These are phyloP conservation scores for Heliamphora exappendiculata DNA, from an alignment of 148 eudicot genomes.

Conservation along the genomic window DNA sequence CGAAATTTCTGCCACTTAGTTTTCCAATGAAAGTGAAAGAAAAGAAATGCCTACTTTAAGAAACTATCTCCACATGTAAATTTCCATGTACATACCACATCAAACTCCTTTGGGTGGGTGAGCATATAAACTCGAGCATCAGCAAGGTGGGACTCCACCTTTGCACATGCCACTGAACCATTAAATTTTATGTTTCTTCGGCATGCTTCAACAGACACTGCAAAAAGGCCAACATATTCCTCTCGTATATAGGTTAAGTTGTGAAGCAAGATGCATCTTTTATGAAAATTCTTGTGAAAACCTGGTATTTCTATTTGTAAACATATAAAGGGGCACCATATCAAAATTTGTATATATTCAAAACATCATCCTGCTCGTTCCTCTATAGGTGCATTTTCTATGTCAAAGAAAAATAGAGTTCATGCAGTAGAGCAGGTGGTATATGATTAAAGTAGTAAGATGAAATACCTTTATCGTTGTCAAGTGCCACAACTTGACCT, in stretches of 20 bases:
- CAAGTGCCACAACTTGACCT: slow-evolving; percentile 85
- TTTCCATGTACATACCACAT: slow-evolving; percentile 47
- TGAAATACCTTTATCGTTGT: slow-evolving; percentile 75
- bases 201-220: slow-evolving; percentile 95
- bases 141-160: slow-evolving; percentile 88
- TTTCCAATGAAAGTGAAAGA: not conserved
- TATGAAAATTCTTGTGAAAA: not conserved
- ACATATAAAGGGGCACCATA: not conserved
- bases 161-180: slow-evolving; percentile 80
- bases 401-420: not conserved
- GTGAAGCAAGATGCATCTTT: not conserved
- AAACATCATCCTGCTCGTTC: slow-evolving; percentile 2
- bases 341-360: not conserved
- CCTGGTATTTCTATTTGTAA: not conserved
- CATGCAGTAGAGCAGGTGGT: not conserved
- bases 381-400: not conserved
- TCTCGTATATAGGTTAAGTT: not conserved
- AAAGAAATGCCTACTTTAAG: not conserved
- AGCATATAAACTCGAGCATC: slow-evolving; percentile 99
- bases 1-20: not conserved
- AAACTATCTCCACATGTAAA: not conserved
- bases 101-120: slow-evolving; percentile 95
- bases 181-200: slow-evolving; percentile 89
- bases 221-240: slow-evolving; percentile 11
- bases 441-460: not conserved